These are phyloP conservation scores for Penicillium palitans DNA, from an alignment of 2,329 filamentous ascomycete genomes.

Conservation along the genomic window DNA sequence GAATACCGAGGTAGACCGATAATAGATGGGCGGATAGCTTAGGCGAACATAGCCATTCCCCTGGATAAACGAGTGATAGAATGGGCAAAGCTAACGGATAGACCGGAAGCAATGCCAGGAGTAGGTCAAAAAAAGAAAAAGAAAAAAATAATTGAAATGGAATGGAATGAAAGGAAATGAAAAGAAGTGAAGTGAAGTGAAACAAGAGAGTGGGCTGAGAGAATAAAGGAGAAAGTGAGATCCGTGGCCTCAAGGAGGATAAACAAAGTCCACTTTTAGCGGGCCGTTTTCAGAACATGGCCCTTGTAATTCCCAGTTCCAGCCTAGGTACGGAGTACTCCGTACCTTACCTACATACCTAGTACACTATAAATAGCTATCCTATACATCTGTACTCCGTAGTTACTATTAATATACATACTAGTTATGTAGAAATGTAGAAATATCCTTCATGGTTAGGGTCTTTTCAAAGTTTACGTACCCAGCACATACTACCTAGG, in stretches of 20 bases:
- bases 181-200: slow-evolving; percentile 12
- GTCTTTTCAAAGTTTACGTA: neutral
- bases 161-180: slow-evolving; percentile 6
- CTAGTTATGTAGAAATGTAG: too few species aligned
- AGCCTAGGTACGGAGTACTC: neutral
- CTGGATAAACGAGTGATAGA: slow-evolving; percentile 12
- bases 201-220: slow-evolving; percentile 8
- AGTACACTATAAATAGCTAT: too few species aligned
- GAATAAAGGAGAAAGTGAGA: slow-evolving; percentile 15
- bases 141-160: slow-evolving; percentile 4
- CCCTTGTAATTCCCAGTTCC: slow-evolving; percentile 1
- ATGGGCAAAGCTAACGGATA: slow-evolving; percentile 6
- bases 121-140: slow-evolving; percentile 1
- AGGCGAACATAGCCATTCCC: slow-evolving; percentile 24
- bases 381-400: too few species aligned
- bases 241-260: slow-evolving; percentile 24
- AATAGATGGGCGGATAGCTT: slow-evolving; percentile 8
- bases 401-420: too few species aligned
- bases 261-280: slow-evolving; percentile 25
- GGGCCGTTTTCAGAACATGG: slow-evolving; percentile 25
- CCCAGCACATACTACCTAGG: too few species aligned
- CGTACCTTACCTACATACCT: neutral
- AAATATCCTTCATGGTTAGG: neutral
- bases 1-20: slow-evolving; percentile 4
- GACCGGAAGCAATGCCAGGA: slow-evolving; percentile 5